These are phyloP conservation scores for Amphicarpaea edgeworthii DNA, from an alignment of 306 rosid genomes.

Conservation along the genomic window DNA sequence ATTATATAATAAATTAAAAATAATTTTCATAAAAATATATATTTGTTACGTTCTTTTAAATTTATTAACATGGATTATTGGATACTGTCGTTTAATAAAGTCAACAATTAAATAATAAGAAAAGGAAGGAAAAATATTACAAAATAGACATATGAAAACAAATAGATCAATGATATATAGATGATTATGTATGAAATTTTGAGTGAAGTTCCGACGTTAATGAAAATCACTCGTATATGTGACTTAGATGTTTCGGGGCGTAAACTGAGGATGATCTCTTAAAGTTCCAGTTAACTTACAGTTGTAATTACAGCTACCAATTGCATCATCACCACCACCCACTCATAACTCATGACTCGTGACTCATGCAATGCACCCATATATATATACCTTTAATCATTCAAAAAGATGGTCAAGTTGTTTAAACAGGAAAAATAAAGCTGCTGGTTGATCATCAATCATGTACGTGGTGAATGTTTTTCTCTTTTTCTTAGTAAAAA, in stretches of 20 bases:
- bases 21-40: too few relatives aligned
- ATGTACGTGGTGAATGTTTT: neutral
- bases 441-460: slow-evolving; percentile 9
- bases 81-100: neutral
- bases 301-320: slow-evolving; percentile 23
- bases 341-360: too few relatives aligned
- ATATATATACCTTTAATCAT: slow-evolving; percentile 4
- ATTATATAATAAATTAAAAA: too few relatives aligned
- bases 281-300: slow-evolving; percentile 12
- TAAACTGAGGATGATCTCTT: neutral
- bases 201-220: neutral
- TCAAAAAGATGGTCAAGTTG: neutral
- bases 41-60: too few relatives aligned
- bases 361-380: slow-evolving; percentile 21
- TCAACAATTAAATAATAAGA: neutral
- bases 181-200: neutral
- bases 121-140: too few relatives aligned
- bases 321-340: neutral
- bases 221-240: neutral
- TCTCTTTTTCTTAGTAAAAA: neutral
- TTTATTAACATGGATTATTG: too few relatives aligned
- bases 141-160: too few relatives aligned
- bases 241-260: neutral
- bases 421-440: slow-evolving; percentile 7
- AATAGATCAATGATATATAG: too few relatives aligned